These are phyloP conservation scores for Neodidymelliopsis sp. DNA, from an alignment of 2,329 filamentous ascomycete genomes.

Conservation along the genomic window DNA sequence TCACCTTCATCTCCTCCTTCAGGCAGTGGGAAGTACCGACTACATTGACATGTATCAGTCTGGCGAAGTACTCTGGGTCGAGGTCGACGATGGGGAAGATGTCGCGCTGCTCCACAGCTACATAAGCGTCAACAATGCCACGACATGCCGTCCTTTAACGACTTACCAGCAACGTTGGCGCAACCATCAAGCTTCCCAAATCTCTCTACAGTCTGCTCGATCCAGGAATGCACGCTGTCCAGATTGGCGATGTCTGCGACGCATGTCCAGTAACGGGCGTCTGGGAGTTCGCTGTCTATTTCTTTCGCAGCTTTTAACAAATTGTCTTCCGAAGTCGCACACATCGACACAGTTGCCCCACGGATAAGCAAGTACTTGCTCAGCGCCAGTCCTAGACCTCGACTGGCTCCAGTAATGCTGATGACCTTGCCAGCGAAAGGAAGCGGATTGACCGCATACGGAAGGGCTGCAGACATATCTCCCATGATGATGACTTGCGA, in stretches of 20 bases:
- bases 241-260: conserved; percentile 16
- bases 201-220: conserved; percentile 17
- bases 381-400: conserved; percentile 18
- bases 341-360: conserved; percentile 20
- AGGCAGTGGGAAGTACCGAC: conserved; percentile 5
- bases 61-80: conserved; percentile 15
- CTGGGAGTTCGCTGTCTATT: conserved; percentile 17
- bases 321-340: conserved; percentile 19
- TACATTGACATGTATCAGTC: conserved; percentile 7
- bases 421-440: conserved; percentile 23
- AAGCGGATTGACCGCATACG: conserved; percentile 15
- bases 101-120: conserved; percentile 23
- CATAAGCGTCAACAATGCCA: neutral
- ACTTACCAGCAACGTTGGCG: conserved; percentile 22
- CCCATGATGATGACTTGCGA: neutral
- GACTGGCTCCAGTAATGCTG: conserved; percentile 22
- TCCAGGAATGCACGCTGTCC: conserved; percentile 16
- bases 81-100: conserved; percentile 23
- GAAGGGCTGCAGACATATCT: conserved; percentile 1
- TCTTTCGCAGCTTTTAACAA: conserved; percentile 17
- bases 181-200: conserved; percentile 22
- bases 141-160: neutral
- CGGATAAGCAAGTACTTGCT: conserved; percentile 20
- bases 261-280: conserved; percentile 16
- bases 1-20: conserved; percentile 25